phyloP scores from a whole-genome alignment of 495 filamentous ascomycete species.

The Lasiosphaeris hirsuta region DNA sequence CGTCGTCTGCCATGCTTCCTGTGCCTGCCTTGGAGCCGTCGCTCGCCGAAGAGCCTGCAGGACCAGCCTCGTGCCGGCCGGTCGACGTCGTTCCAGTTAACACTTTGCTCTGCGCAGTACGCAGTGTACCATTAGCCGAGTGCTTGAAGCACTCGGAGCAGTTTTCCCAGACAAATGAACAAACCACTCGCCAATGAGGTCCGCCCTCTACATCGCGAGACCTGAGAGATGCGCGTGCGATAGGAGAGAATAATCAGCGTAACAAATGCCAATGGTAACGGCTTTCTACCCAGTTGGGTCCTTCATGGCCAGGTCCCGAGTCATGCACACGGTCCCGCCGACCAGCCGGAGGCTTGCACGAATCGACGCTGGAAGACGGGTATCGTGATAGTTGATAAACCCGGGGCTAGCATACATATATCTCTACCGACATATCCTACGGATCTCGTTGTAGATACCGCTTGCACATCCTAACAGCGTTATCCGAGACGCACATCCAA shows the following conservation, averaged over 20 bases:
- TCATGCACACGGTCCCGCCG: too few species aligned
- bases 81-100: neutral
- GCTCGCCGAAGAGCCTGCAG: constrained; percentile 6
- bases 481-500: neutral
- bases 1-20: neutral
- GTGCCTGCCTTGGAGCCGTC: constrained; percentile 7
- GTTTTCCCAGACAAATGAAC: neutral
- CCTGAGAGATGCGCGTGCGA: too few species aligned
- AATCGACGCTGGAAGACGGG: neutral
- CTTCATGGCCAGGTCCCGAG: too few species aligned
- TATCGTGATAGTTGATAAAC: neutral
- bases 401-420: neutral
- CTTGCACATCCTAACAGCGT: neutral
- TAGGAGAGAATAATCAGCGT: too few species aligned
- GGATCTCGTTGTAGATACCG: neutral
- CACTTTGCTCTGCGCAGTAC: too few species aligned
- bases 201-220: too few species aligned
- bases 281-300: too few species aligned
- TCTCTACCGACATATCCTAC: constrained; percentile 1
- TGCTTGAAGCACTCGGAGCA: neutral
- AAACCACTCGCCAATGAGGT: constrained; percentile 3
- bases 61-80: constrained; percentile 5
- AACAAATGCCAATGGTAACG: too few species aligned
- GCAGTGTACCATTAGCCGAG: neutral
- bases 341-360: neutral